Conservation (phyloP, 805 yeast genomes). For the Starmerella floricola region DNA sequence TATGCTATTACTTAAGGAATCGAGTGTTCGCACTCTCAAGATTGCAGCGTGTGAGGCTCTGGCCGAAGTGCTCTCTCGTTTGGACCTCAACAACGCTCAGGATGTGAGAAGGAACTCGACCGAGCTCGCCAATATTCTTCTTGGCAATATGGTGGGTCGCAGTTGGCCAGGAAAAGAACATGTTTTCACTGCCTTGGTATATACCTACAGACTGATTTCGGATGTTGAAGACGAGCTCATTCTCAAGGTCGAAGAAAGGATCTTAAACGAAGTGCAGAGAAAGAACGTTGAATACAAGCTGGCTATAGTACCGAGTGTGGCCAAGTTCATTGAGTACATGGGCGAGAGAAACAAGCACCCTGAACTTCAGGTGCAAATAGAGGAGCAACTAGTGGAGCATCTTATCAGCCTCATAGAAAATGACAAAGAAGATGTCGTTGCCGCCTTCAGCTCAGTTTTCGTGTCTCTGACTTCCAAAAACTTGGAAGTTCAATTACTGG, state of each 20-base stretch:
- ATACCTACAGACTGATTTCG: constrained; percentile 35
- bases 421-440: constrained; percentile 22
- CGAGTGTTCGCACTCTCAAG: constrained; percentile 51
- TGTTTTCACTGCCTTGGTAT: constrained; percentile 57
- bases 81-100: constrained; percentile 22
- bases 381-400: constrained; percentile 30
- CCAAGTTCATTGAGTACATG: constrained; percentile 34
- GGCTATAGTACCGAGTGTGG: constrained; percentile 42
- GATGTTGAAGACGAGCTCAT: constrained; percentile 26
- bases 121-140: constrained; percentile 50
- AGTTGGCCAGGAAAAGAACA: constrained; percentile 82
- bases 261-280: constrained; percentile 51
- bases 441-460: constrained; percentile 13
- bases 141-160: constrained; percentile 59
- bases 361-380: constrained; percentile 27
- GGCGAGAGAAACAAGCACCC: background rate
- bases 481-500: constrained; percentile 8
- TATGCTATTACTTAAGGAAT: constrained; percentile 36
- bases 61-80: constrained; percentile 33
- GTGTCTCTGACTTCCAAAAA: background rate
- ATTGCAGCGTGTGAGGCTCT: constrained; percentile 60
- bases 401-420: constrained; percentile 32
- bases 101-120: constrained; percentile 38
- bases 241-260: constrained; percentile 34
- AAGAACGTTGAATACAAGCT: constrained; percentile 53